Evolutionary conservation across 345 rosid species (phyloP), one percentile per base, ranked within the genome.

Genomic region (Citrus australasica): DNA sequence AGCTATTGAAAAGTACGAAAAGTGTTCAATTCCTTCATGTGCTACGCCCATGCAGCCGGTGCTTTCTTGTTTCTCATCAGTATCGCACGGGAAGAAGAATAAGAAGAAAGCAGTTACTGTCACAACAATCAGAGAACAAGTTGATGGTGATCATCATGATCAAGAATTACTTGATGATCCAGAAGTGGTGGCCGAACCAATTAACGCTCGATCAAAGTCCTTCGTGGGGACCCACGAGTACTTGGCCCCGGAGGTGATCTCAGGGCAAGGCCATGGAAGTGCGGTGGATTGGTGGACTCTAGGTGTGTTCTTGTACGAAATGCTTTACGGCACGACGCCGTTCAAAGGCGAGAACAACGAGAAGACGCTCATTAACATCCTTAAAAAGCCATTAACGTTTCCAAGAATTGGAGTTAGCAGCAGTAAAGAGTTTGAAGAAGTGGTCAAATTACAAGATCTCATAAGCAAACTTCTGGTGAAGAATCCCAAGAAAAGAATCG

Each of bases 281-380:
- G 97, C 93, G 1, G 99, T 95, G 64, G 99, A 95, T 74, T 95
- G 99, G 99, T 95, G 99, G 99, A 92, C 99, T 1, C 82, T 88
- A 0, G 99, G 99, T 10, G 90, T 93, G 81, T 92, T 95, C 76
- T 67, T 95, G 66, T 93, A 93, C 76, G 99, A 95, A 80, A 92
- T 93, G 97, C 28, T 95, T 55, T 92, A 89, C 24, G 98, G 99
- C 8, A 87, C 65, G 79, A 95, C 99, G 6, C 99, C 98, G 2
- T 95, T 95, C 85, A 92, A 93, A 74, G 99, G 98, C 0, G 99
- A 95, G 64, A 92, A 87, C 88, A 95, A 95, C 64, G 97, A 92
- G 89, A 93, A 64, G 74, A 93, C 98, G 21, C 81, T 95, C 60
- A 74, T 93, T 4, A 93, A 93, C 91, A 92, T 95, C 65, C 89